Percentiles rank a stretch among this genome's conserved stretches.
These are phyloP conservation scores for Yamadazyma spencermartinsiae DNA, from an alignment of 1,139 yeast genomes.

Conservation along the genomic window DNA sequence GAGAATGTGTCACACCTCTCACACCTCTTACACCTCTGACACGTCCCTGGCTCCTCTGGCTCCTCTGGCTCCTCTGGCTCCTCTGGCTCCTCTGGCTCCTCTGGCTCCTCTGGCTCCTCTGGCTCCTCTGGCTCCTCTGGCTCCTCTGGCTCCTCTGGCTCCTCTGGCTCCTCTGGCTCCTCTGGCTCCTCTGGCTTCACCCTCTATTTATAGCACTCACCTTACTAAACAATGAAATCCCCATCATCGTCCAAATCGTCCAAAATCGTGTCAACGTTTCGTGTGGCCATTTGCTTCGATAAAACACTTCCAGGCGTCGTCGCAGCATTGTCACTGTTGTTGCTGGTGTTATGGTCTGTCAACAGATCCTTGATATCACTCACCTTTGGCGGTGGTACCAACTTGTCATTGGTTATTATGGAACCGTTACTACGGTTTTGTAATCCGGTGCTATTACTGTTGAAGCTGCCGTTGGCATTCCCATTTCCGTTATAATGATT, in stretches of 20 bases:
- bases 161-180: too few relatives aligned
- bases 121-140: too few relatives aligned
- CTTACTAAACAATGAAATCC: slow-evolving; percentile 19
- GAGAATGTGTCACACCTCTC: too few relatives aligned
- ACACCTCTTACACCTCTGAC: too few relatives aligned
- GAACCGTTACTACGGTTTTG: slow-evolving; percentile 24
- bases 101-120: too few relatives aligned
- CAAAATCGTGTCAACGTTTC: slow-evolving; percentile 39
- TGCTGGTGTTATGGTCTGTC: slow-evolving; percentile 15
- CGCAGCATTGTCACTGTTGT: slow-evolving; percentile 4
- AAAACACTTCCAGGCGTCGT: slow-evolving; percentile 31
- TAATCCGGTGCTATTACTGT: slow-evolving; percentile 9
- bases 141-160: too few relatives aligned
- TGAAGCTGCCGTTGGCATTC: slow-evolving; percentile 6
- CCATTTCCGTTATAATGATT: slow-evolving; percentile 1
- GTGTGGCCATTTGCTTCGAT: slow-evolving; percentile 32
- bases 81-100: too few relatives aligned
- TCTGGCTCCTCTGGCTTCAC: too few relatives aligned
- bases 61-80: too few relatives aligned
- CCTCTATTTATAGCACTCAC: too few relatives aligned
- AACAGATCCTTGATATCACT: slow-evolving; percentile 46
- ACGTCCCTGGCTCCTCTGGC: too few relatives aligned
- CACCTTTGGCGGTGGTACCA: slow-evolving; percentile 37
- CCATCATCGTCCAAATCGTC: slow-evolving; percentile 41
- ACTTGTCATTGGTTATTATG: slow-evolving; percentile 20